These are phyloP conservation scores for Fraxinus nigra DNA, from an alignment of 305 asterid species.

Conservation along the genomic window DNA sequence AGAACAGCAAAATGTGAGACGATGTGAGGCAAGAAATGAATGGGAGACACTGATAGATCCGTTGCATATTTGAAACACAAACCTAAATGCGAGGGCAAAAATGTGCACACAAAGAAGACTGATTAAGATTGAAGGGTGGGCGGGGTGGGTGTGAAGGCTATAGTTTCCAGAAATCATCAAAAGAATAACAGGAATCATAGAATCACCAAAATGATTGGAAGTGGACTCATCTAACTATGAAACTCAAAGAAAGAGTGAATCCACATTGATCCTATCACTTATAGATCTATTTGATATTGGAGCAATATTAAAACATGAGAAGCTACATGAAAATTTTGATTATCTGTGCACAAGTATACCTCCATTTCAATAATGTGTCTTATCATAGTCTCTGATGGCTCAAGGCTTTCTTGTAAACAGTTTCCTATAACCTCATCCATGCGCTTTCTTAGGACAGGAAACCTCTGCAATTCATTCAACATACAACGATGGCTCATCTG, in stretches of 20 bases:
- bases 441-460: constrained; percentile 63
- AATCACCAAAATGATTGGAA: background rate
- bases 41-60: background rate
- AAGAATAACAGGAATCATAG: background rate
- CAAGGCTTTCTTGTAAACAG: constrained; percentile 83
- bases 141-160: background rate
- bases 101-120: background rate
- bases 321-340: background rate
- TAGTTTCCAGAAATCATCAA: background rate
- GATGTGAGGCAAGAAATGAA: background rate
- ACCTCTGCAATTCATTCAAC: constrained; percentile 71
- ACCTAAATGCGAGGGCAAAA: background rate
- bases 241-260: background rate
- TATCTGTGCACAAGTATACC: constrained; percentile 36
- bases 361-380: constrained; percentile 96
- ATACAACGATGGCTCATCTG: constrained; percentile 85
- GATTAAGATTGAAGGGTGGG: background rate
- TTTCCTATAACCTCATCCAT: constrained; percentile 72
- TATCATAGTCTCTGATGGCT: constrained; percentile 92
- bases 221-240: background rate
- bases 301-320: background rate
- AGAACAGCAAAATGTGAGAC: background rate
- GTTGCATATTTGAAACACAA: background rate
- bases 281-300: background rate
- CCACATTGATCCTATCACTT: background rate